Percentiles rank a stretch among this genome's conserved stretches.
Conservation (phyloP, 805 yeast genomes). For the Wilhelminamyces savonicus region DNA sequence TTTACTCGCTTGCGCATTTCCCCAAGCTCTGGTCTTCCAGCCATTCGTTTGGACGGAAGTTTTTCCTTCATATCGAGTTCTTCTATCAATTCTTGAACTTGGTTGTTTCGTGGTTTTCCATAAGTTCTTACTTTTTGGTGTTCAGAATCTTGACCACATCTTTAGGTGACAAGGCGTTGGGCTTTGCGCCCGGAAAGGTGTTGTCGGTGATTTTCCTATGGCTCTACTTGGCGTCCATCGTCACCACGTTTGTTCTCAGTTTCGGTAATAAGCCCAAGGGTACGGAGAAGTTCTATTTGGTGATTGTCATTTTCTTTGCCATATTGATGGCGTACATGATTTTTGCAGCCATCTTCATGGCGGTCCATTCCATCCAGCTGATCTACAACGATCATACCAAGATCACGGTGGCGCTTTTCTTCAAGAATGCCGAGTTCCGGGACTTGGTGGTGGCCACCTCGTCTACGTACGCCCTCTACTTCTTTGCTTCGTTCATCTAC, state of each 20-base stretch:
- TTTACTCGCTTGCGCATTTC: slow-evolving; percentile 50
- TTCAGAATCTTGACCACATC: slow-evolving; percentile 55
- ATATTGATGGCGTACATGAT: slow-evolving; percentile 54
- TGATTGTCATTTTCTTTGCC: slow-evolving; percentile 51
- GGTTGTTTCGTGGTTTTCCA: slow-evolving; percentile 56
- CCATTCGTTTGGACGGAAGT: slow-evolving; percentile 45
- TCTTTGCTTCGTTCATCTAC: slow-evolving; percentile 51
- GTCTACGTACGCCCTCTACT: slow-evolving; percentile 57
- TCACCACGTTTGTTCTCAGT: slow-evolving; percentile 54
- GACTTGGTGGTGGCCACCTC: slow-evolving; percentile 52
- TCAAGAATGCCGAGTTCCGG: slow-evolving; percentile 39
- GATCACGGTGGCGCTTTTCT: slow-evolving; percentile 41
- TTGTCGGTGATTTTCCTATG: slow-evolving; percentile 49
- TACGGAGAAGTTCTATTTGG: slow-evolving; percentile 47
- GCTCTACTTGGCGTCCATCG: slow-evolving; percentile 51
- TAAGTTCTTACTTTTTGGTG: slow-evolving; percentile 58
- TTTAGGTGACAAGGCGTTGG: slow-evolving; percentile 27
- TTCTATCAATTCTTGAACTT: slow-evolving; percentile 49
- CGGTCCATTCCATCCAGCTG: slow-evolving; percentile 42
- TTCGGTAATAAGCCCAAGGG: slow-evolving; percentile 64
- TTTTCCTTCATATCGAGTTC: slow-evolving; percentile 49
- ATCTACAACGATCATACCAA: slow-evolving; percentile 28
- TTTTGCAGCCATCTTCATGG: slow-evolving; percentile 53
- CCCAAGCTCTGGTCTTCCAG: slow-evolving; percentile 49
- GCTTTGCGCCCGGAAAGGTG: slow-evolving; percentile 40